These are phyloP conservation scores for Pythium coloratum DNA, from an alignment of 352 stramenopile species.

Conservation along the genomic window DNA sequence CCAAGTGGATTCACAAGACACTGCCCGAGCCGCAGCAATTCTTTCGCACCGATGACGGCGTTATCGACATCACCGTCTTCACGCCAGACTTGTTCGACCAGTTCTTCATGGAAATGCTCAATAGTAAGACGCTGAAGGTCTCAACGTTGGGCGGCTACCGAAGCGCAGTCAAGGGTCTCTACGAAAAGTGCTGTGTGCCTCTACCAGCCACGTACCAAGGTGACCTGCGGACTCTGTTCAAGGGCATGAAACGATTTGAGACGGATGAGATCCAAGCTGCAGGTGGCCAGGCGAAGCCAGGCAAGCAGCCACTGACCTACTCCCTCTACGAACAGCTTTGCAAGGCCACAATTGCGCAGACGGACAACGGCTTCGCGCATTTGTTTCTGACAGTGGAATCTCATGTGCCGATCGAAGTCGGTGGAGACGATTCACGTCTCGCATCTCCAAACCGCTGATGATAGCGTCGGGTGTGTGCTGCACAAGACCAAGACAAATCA, in stretches of 20 bases:
- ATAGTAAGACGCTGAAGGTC: background rate
- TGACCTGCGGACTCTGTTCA: background rate
- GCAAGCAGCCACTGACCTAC: constrained; percentile 7
- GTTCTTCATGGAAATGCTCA: background rate
- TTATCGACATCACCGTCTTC: background rate
- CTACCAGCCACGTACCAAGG: background rate
- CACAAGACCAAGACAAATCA: constrained; percentile 32
- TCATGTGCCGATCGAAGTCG: constrained; percentile 31
- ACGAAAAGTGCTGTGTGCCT: background rate
- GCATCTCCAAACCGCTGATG: constrained; percentile 12
- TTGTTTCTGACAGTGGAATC: constrained; percentile 34
- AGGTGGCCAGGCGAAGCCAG: background rate
- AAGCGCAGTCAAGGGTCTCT: background rate
- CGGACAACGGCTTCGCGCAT: constrained; percentile 23
- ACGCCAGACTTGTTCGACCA: background rate
- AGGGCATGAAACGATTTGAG: constrained; percentile 1
- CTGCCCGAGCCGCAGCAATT: background rate
- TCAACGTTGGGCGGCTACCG: background rate
- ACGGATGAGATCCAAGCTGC: background rate
- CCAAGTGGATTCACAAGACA: background rate
- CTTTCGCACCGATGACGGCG: background rate
- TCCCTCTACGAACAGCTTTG: constrained; percentile 14
- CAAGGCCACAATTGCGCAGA: background rate
- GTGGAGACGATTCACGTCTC: constrained; percentile 20
- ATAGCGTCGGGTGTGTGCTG: constrained; percentile 24